Percentiles rank a stretch among this genome's conserved stretches.
phyloP scores from a whole-genome alignment of 208 protist species.

The Trypanosoma caninum region DNA sequence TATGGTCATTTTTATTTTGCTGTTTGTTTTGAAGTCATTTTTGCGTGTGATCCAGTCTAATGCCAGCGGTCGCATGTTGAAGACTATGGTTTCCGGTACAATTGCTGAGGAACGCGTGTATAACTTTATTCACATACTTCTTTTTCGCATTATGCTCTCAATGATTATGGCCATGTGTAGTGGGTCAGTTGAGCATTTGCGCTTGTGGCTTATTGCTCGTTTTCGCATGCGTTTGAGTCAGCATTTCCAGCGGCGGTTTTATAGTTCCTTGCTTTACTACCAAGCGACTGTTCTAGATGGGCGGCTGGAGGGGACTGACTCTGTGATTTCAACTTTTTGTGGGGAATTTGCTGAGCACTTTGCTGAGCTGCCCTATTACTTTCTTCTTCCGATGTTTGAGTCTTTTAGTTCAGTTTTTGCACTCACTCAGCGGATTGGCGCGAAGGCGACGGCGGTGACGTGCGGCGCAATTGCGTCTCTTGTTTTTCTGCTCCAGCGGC shows the following conservation, averaged over 20 bases:
- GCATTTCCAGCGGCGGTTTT: conserved; percentile 78
- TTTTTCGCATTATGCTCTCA: conserved; percentile 42
- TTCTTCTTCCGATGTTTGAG: conserved; percentile 68
- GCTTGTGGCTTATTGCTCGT: conserved; percentile 75
- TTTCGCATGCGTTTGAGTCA: conserved; percentile 77
- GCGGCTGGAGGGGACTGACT: conserved; percentile 66
- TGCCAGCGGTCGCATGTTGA: conserved; percentile 63
- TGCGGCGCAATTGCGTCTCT: conserved; percentile 42
- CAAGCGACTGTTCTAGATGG: conserved; percentile 74
- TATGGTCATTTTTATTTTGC: conserved; percentile 65
- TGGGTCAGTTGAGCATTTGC: conserved; percentile 70
- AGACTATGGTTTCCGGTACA: conserved; percentile 62
- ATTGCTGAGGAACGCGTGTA: conserved; percentile 31
- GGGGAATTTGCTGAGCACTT: conserved; percentile 90
- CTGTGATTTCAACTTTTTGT: conserved; percentile 81
- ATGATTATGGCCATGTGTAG: conserved; percentile 42
- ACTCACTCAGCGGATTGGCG: conserved; percentile 58
- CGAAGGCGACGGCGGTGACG: conserved; percentile 37
- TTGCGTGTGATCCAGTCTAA: conserved; percentile 62
- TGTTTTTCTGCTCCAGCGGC: conserved; percentile 49
- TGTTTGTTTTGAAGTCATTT: conserved; percentile 78
- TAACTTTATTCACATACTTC: conserved; percentile 46
- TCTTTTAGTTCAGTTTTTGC: conserved; percentile 53
- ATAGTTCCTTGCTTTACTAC: conserved; percentile 78
- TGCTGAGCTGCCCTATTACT: conserved; percentile 88